Evolutionary conservation across 2,329 filamentous ascomycete species (phyloP), one percentile per base, ranked within the genome.

Genomic region (Fusarium protoensiforme): DNA sequence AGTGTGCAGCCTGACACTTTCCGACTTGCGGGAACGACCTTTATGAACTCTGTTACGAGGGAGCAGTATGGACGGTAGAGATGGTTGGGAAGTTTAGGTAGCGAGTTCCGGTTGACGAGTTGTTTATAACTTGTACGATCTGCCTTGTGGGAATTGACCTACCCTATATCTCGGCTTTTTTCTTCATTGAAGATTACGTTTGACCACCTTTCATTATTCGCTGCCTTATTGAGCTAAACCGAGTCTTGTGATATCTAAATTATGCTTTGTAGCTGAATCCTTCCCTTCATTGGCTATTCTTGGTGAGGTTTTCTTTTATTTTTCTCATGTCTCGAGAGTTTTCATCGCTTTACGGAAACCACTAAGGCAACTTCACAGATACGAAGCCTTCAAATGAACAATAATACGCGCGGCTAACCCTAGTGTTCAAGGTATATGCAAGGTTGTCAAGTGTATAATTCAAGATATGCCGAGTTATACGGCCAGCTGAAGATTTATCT

Each of bases 1-100:
- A 59, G 67, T 7, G 62, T 73, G 1, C 59, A 72, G 20, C 68
- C 70, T 41, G 75, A 77, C 36, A 75, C 71, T n/a, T 65, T 75
- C 22, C 58, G 75, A 18, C 53, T 77, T 14, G 71, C 75, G 0
- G 72, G 68, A 0, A 77, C 75, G 16, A 67, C 65, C 0, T 77
- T 74, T 4, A 74, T 77, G 35, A 74, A 75, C 33, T 71, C 66
- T 20, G 59, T 75, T n/a, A 35, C 75, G 0, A 57, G 41, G 2
- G 68, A 77, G 0, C 72, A 75, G 24, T 75, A 67, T 27, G 75
- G 75, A 14, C 38, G 68, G 24, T 77, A 54, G 24, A 29, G 24
- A 24, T 33, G 8, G 5, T 3, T 33, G 11, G 31, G 8, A 33
- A 33, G 31, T 33, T 33, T 33, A 9, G 11, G 13, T n/a, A n/a